A percentile compares a stretch with the other conserved stretches of the same genome.
These are phyloP conservation scores for Digitaria exilis DNA, from an alignment of 202 grass and related monocot species.

Conservation along the genomic window DNA sequence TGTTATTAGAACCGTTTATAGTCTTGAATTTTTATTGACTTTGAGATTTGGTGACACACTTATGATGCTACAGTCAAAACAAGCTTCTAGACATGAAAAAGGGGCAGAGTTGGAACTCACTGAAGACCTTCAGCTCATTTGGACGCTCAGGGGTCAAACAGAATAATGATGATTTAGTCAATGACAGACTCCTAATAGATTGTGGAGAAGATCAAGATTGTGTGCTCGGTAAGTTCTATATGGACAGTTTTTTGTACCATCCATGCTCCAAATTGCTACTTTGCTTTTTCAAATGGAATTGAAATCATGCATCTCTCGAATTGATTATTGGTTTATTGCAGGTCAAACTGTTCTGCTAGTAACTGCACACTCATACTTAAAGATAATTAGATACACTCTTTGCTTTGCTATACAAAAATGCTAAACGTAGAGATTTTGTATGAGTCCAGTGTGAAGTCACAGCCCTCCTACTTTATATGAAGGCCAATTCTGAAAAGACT, in stretches of 20 bases:
- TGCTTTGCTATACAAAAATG: neutral
- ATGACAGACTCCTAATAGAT: constrained; percentile 82
- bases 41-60: neutral
- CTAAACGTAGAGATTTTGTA: neutral
- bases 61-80: constrained; percentile 30
- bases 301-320: neutral
- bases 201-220: constrained; percentile 93
- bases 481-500: neutral
- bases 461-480: neutral
- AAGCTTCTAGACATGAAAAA: constrained; percentile 33
- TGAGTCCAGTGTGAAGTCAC: neutral
- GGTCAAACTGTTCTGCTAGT: neutral
- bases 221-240: constrained; percentile 75
- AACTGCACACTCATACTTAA: neutral
- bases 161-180: constrained; percentile 48
- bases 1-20: neutral
- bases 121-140: constrained; percentile 60
- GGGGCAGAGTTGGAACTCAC: constrained; percentile 29
- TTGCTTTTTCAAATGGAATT: constrained; percentile 5
- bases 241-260: neutral
- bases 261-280: neutral
- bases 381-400: neutral
- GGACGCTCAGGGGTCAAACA: constrained; percentile 47
- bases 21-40: constrained; percentile 1
- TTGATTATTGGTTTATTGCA: constrained; percentile 1